Evolutionary conservation across 192 early-diverging fungal genomes (phyloP).

Genomic region (Backusella tuberculispora): DNA sequence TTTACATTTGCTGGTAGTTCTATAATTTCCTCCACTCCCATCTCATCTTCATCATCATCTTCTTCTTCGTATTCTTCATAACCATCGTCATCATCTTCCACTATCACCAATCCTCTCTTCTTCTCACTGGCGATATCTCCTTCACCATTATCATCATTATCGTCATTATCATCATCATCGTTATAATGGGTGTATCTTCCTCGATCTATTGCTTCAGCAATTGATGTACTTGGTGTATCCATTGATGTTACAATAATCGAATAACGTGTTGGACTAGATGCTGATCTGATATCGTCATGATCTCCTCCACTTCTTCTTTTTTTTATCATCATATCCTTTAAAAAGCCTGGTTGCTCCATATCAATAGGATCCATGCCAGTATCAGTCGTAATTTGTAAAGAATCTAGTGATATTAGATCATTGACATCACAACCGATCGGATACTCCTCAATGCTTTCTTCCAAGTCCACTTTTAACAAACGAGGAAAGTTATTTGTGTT

Average conservation of each 20-base stretch:
- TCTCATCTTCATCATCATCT: not conserved
- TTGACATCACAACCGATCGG: not conserved
- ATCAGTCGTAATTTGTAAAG: no score
- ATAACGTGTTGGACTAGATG: not conserved
- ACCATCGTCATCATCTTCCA: not conserved
- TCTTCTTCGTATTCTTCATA: not conserved
- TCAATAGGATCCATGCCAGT: not conserved
- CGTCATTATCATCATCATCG: not conserved
- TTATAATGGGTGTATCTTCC: not conserved
- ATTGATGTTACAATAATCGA: no score
- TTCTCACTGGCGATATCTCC: no score
- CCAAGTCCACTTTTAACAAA: not conserved
- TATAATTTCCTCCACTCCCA: not conserved
- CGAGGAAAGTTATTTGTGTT: slow-evolving; percentile 3
- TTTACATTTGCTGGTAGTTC: slow-evolving; percentile 5
- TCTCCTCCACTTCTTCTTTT: not conserved
- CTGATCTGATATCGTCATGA: not conserved
- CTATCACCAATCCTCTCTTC: no score
- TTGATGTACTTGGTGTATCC: not conserved
- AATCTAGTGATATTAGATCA: no score
- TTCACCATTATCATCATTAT: not conserved
- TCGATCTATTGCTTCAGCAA: not conserved
- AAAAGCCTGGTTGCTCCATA: not conserved
- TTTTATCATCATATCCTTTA: not conserved
- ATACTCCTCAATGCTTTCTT: not conserved